Percentiles rank a stretch among this genome's conserved stretches.
These are phyloP conservation scores for Amanita molliuscula DNA, from an alignment of 768 basidiomycete species.

Conservation along the genomic window DNA sequence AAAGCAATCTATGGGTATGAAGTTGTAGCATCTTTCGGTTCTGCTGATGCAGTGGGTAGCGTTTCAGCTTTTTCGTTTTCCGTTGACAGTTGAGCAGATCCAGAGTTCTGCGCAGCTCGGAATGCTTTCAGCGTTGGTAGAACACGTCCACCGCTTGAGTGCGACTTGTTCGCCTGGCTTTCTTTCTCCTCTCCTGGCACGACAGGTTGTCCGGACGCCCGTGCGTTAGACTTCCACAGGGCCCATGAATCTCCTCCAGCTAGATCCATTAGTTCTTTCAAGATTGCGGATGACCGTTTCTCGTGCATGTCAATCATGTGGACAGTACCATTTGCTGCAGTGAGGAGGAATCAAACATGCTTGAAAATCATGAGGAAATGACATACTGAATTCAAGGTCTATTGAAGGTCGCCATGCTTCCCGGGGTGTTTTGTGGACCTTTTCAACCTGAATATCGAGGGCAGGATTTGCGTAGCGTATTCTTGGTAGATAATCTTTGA, in stretches of 20 bases:
- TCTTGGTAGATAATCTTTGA: constrained; percentile 68
- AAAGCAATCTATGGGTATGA: neutral
- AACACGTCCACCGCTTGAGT: neutral
- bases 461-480: constrained; percentile 71
- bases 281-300: constrained; percentile 61
- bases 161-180: neutral
- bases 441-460: constrained; percentile 50
- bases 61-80: neutral
- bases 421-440: constrained; percentile 37
- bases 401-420: constrained; percentile 56
- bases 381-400: constrained; percentile 52
- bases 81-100: neutral
- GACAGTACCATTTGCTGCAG: constrained; percentile 38
- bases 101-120: constrained; percentile 7
- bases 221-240: constrained; percentile 38
- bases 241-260: constrained; percentile 54
- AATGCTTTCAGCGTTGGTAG: constrained; percentile 17
- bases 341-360: neutral
- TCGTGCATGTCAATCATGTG: constrained; percentile 43
- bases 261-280: constrained; percentile 59
- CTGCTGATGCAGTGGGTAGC: neutral
- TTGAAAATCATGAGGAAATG: neutral
- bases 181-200: constrained; percentile 33
- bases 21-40: neutral
- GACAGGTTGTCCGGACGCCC: constrained; percentile 36